Base-by-base conservation (phyloP, 2,329 filamentous ascomycete genomes). In the Xylariaceae sp. region DNA sequence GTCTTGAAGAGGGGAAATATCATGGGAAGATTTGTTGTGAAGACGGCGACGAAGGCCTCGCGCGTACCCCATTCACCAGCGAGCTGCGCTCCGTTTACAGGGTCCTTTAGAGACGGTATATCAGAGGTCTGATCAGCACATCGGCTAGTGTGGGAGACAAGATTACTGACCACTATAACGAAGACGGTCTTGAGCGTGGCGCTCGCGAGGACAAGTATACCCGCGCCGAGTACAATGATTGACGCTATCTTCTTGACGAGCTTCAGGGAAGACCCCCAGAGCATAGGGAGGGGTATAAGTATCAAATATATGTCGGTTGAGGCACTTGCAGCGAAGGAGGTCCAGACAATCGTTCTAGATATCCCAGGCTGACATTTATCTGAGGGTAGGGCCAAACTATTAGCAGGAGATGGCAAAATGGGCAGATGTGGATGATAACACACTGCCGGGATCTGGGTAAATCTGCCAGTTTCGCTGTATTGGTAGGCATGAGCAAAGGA, bases 291-390 rank as follows among this genome's bases (percentile, higher is more conserved):
- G 0, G 83, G 83, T 33, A 87, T 85, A 24, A 78, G 77, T 53
- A 87, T 80, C n/a, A 87, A 74, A 61, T 86, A 87, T 1, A 85
- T 48, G 61, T 87, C 85, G 3, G 84, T 87, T 1, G 73, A 62
- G 2, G 85, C 77, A 60, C 86, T 87, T 58, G 81, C 70, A 12
- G 74, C 70, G n/a, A 80, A 78, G 3, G 77, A 78, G 9, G 79
- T 75, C 66, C 79, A 81, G 47, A 82, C 72, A 54, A 80, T 74
- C 39, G 78, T 73, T 28, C 72, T 73, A 2, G 79, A 78, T 11
- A 81, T 72, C 16, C 78, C 79, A 0, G 77, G 74, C 53, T 80
- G 79, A 70, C 64, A 60, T 79, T 76, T 76, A 60, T 69, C 60
- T 58, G 56, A 58, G 26, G 53, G 39, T 33, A 49, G 41, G 56